These are phyloP conservation scores for Alternaria novae-zelandiae DNA, from an alignment of 2,329 filamentous ascomycete species.

Conservation along the genomic window DNA sequence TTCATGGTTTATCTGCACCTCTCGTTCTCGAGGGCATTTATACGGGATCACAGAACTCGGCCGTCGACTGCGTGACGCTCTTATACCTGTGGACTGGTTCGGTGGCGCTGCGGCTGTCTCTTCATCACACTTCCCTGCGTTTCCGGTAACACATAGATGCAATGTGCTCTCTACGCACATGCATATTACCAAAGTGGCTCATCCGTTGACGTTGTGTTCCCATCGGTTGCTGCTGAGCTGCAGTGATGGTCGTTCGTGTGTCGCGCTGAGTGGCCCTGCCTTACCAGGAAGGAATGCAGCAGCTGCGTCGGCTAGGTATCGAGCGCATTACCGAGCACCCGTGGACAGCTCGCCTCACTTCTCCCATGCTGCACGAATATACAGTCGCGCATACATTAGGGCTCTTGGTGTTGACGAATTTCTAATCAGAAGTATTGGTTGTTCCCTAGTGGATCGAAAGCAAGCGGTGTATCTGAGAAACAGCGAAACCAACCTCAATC, in stretches of 20 bases:
- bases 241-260: slow-evolving; percentile 26
- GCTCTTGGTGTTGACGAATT: not conserved
- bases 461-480: slow-evolving; percentile 23
- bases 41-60: not conserved
- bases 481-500: not conserved
- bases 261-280: slow-evolving; percentile 23
- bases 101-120: slow-evolving; percentile 5
- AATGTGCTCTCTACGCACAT: slow-evolving; percentile 6
- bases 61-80: not conserved
- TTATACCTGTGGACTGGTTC: slow-evolving; percentile 8
- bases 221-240: slow-evolving; percentile 14
- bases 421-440: not conserved
- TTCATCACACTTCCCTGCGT: not conserved
- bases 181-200: slow-evolving; percentile 8
- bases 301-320: slow-evolving; percentile 7
- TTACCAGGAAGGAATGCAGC: slow-evolving; percentile 8
- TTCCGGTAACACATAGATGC: not conserved
- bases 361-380: not conserved
- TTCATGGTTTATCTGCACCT: not conserved
- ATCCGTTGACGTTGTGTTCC: slow-evolving; percentile 5
- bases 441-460: not conserved
- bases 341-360: slow-evolving; percentile 27
- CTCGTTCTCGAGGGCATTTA: not conserved
- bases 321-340: slow-evolving; percentile 10
- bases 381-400: not conserved